Evolutionary conservation across 2,329 filamentous ascomycete species (phyloP).

Genomic region (Penicillium sp.): DNA sequence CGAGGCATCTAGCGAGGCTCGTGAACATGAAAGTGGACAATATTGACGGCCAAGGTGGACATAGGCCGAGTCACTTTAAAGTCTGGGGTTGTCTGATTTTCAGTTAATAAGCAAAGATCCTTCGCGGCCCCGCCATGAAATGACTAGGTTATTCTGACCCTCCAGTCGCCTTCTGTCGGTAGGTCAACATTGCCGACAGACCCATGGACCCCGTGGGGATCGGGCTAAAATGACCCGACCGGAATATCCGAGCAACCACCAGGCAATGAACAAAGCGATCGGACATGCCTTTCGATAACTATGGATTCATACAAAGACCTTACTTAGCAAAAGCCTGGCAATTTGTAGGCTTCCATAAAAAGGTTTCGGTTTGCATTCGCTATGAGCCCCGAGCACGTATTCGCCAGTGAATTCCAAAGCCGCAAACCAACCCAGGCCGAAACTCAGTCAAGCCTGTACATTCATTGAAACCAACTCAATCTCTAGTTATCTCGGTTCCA

Average conservation of each 20-base stretch:
- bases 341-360: too few relatives aligned
- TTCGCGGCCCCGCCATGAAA: not conserved
- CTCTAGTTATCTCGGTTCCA: too few relatives aligned
- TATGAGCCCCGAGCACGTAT: too few relatives aligned
- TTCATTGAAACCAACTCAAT: too few relatives aligned
- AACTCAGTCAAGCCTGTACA: too few relatives aligned
- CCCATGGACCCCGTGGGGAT: conserved; percentile 4
- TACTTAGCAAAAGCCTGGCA: too few relatives aligned
- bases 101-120: not conserved
- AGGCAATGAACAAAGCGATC: not conserved
- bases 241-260: conserved; percentile 1
- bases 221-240: conserved; percentile 4
- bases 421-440: too few relatives aligned
- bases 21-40: not conserved
- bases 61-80: not conserved
- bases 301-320: too few relatives aligned
- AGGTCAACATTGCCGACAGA: not conserved
- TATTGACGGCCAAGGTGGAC: not conserved
- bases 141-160: not conserved
- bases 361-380: too few relatives aligned
- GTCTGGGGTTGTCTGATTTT: not conserved
- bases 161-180: not conserved
- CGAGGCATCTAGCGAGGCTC: not conserved
- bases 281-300: too few relatives aligned
- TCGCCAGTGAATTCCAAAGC: too few relatives aligned